These are phyloP conservation scores for Coniochaeta prunicola DNA, from an alignment of 2,329 filamentous ascomycete species.

Conservation along the genomic window DNA sequence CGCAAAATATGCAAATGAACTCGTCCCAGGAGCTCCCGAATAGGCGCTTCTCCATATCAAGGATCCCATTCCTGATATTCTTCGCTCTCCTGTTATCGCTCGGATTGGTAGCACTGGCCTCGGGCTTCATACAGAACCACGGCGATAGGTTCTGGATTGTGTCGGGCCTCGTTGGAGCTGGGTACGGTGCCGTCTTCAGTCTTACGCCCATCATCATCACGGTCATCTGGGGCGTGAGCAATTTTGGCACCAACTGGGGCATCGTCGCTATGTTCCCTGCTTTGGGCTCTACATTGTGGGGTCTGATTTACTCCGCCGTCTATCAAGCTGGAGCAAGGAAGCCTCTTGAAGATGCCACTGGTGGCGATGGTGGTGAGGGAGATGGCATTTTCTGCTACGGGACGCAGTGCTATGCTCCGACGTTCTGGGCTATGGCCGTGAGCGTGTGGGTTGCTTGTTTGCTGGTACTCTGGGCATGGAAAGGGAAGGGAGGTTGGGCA, in stretches of 20 bases:
- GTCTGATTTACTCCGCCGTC: constrained; percentile 74
- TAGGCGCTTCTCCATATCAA: constrained; percentile 56
- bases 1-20: constrained; percentile 45
- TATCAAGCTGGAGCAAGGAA: constrained; percentile 61
- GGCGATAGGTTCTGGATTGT: constrained; percentile 78
- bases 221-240: constrained; percentile 98
- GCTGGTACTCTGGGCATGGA: constrained; percentile 75
- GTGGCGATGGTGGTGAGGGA: constrained; percentile 21
- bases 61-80: constrained; percentile 70
- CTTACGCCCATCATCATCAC: constrained; percentile 86
- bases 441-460: constrained; percentile 73
- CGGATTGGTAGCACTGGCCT: constrained; percentile 71
- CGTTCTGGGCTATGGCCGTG: constrained; percentile 79
- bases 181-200: constrained; percentile 88
- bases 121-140: constrained; percentile 66
- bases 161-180: constrained; percentile 76
- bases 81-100: constrained; percentile 68
- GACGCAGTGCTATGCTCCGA: constrained; percentile 67
- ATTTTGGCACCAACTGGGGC: constrained; percentile 97
- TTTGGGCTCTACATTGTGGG: constrained; percentile 82
- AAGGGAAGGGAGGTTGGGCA: constrained; percentile 68
- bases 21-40: constrained; percentile 13
- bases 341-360: constrained; percentile 23
- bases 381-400: constrained; percentile 70
- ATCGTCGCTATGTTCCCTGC: constrained; percentile 91